Base-by-base conservation (phyloP, 805 yeast genomes). In the Groenewaldozyma salmanticensis region DNA sequence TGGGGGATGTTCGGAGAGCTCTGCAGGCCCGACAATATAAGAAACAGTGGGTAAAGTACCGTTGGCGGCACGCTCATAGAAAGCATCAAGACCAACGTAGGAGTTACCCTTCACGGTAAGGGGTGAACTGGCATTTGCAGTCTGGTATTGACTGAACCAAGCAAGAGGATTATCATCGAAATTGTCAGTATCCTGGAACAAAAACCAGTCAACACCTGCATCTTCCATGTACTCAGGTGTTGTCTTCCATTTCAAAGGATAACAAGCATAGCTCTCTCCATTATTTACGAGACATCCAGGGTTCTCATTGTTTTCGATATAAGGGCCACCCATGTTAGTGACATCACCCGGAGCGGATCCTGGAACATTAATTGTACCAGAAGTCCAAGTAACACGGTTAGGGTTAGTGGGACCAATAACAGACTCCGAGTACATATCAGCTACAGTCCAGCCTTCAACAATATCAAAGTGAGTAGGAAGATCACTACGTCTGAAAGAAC, bases 1-100 rank as follows among this genome's bases (percentile, higher is more conserved):
- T 16, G 56, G 54, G 13, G 55, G 47, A 35, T 52, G 56, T 42
- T 52, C 56, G 33, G 52, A 42, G n/a, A 51, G 46, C 29, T 45
- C 51, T 35, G 42, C 40, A 4, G 53, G 46, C 6, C 51, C 52
- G 31, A 52, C 39, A 33, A 52, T 44, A 39, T 45, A 52, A 7
- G 55, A 51, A 4, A 52, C 53, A 17, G 45, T 42, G 3, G 56
- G 55, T 16, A 52, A 47, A 11, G 52, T 48, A 5, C 54, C 53
- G 33, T 48, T 46, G 7, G 49, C 48, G 33, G 51, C 48, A 17
- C 37, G 42, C n/a, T 48, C 48, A 31, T 37, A 38, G 42, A 51
- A 49, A n/a, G 24, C 33, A 7, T 47, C 41, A 39, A 51, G 37
- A 1, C 55, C 54, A n/a, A 22, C 42, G 33, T 42, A 50, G 15